A percentile compares a stretch with the other conserved stretches of the same genome.
These are phyloP conservation scores for Xylaria sp. DNA, from an alignment of 2,329 filamentous ascomycete genomes.

Conservation along the genomic window DNA sequence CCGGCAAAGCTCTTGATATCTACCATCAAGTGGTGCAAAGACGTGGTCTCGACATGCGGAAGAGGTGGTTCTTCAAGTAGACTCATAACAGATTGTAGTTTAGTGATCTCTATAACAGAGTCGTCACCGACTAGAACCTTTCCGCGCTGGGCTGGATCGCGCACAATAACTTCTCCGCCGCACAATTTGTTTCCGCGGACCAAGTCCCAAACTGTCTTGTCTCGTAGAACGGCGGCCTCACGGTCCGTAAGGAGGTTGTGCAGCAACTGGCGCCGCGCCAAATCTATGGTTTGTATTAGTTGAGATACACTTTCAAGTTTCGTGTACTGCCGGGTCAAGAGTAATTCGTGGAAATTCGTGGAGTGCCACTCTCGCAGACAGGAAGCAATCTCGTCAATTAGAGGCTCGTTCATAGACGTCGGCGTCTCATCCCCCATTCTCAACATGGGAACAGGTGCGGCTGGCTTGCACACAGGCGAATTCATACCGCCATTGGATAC, in stretches of 20 bases:
- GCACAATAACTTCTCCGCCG: constrained; percentile 92
- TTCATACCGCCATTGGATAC: constrained; percentile 67
- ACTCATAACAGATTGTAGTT: constrained; percentile 95
- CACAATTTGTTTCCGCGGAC: constrained; percentile 95
- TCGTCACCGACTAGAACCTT: constrained; percentile 91
- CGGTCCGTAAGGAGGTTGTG: constrained; percentile 92
- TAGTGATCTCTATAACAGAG: constrained; percentile 90
- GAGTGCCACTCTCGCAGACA: constrained; percentile 99
- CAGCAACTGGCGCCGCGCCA: constrained; percentile 86
- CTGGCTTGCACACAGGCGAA: constrained; percentile 67
- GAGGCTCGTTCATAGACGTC: constrained; percentile 85
- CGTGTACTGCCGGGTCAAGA: constrained; percentile 84
- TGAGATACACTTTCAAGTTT: constrained; percentile 83
- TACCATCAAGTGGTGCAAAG: constrained; percentile 83
- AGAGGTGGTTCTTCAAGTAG: constrained; percentile 85
- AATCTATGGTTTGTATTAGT: constrained; percentile 84
- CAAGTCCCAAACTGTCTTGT: constrained; percentile 94
- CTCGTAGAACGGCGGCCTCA: constrained; percentile 83
- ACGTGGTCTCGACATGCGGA: constrained; percentile 72
- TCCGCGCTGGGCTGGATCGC: constrained; percentile 84
- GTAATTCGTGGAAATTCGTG: constrained; percentile 91
- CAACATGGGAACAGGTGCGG: constrained; percentile 94
- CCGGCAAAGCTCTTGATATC: constrained; percentile 87
- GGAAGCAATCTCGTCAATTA: constrained; percentile 97
- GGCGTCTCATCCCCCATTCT: constrained; percentile 98